These are phyloP conservation scores for thale cress (Arabidopsis thaliana) DNA, from an alignment of 345 rosid genomes.

Conservation along the genomic window TAIR10.1 NC_003074.8:21352501-21353000, in stretches of 20 bases:
- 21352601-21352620: constrained; percentile 60
- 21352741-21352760: constrained; percentile 89
- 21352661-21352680: constrained; percentile 79
- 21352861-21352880: constrained; percentile 34
- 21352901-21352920: constrained; percentile 21
- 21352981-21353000: background rate
- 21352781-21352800: constrained; percentile 44
- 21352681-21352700: constrained; percentile 59
- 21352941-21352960: constrained; percentile 30
- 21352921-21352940: background rate
- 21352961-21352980: constrained; percentile 24
- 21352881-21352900: constrained; percentile 33
- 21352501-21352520: constrained; percentile 74
- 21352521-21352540: background rate
- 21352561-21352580: constrained; percentile 6
- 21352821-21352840: constrained; percentile 51
- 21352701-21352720: constrained; percentile 78
- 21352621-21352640: constrained; percentile 66
- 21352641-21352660: constrained; percentile 70
- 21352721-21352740: constrained; percentile 78
- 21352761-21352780: constrained; percentile 66
- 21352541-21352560: constrained; percentile 11
- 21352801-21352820: constrained; percentile 43
- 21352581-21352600: constrained; percentile 66
- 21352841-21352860: constrained; percentile 21